These are phyloP conservation scores for Picochlorum costavermella DNA, from an alignment of 139 green algal species.

Conservation along the genomic window DNA sequence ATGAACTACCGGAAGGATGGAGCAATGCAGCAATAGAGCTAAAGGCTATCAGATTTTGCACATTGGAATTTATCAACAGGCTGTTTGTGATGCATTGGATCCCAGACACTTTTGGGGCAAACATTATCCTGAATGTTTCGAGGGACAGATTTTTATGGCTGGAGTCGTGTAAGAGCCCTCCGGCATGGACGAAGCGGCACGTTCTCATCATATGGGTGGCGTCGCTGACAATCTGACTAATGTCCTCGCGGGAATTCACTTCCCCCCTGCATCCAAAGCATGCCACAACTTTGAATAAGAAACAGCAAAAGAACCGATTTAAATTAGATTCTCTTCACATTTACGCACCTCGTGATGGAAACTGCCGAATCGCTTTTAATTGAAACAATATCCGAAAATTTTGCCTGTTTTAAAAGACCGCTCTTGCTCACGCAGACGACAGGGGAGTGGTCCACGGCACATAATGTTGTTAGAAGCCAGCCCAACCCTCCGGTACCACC, in stretches of 20 bases:
- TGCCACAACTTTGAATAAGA: too few species aligned
- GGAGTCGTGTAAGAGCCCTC: conserved; percentile 51
- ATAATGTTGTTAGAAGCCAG: too few species aligned
- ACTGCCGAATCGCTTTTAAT: too few species aligned
- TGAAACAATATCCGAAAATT: too few species aligned
- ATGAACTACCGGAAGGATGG: conserved; percentile 27
- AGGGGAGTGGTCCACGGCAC: too few species aligned
- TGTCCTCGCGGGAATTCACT: not conserved
- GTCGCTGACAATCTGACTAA: not conserved
- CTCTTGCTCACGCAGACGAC: too few species aligned
- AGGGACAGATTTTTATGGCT: conserved; percentile 33
- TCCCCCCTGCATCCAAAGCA: not conserved
- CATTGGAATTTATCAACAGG: not conserved
- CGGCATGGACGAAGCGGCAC: conserved; percentile 44
- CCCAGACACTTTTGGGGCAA: conserved; percentile 41
- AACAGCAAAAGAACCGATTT: too few species aligned
- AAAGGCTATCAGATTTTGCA: conserved; percentile 33
- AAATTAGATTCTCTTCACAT: too few species aligned
- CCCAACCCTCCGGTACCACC: too few species aligned
- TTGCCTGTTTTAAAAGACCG: too few species aligned
- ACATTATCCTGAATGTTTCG: conserved; percentile 19
- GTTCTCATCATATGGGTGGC: too few species aligned
- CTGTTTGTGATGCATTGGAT: not conserved
- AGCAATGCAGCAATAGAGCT: conserved; percentile 38
- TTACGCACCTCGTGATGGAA: too few species aligned